phyloP scores from a whole-genome alignment of 306 rosid species.

The Begonia peltatifolia region DNA sequence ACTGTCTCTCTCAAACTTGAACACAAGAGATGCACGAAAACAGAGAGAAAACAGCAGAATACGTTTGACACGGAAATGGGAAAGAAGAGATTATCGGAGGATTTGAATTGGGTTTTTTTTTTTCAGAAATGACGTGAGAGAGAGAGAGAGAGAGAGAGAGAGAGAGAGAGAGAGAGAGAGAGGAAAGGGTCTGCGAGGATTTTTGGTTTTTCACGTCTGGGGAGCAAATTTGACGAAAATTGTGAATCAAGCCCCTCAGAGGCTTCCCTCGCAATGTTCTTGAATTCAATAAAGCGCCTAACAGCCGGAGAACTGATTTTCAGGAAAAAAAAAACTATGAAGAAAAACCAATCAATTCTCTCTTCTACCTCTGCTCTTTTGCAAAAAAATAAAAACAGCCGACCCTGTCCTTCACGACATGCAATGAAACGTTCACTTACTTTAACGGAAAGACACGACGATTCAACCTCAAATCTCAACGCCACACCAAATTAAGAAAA shows the following conservation, averaged over 20 bases:
- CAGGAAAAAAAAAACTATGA: not conserved
- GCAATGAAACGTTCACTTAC: no score
- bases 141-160: slow-evolving; percentile 14
- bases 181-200: slow-evolving; percentile 22
- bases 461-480: no score
- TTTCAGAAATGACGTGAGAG: not conserved
- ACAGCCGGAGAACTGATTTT: no score
- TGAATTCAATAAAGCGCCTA: slow-evolving; percentile 11
- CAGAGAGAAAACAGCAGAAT: not conserved
- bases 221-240: slow-evolving; percentile 14
- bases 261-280: slow-evolving; percentile 32
- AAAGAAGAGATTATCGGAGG: slow-evolving; percentile 10
- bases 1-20: slow-evolving; percentile 56
- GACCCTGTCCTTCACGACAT: no score
- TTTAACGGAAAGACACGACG: no score
- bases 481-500: no score
- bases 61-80: slow-evolving; percentile 7
- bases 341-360: not conserved
- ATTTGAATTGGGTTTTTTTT: no score
- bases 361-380: not conserved
- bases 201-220: slow-evolving; percentile 26
- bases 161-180: slow-evolving; percentile 13
- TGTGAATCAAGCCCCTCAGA: not conserved
- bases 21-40: slow-evolving; percentile 18
- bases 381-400: no score